A percentile compares a stretch with the other conserved stretches of the same genome.
Conservation (phyloP, 2,329 filamentous ascomycete genomes). For the Escovopsis sp. region DNA sequence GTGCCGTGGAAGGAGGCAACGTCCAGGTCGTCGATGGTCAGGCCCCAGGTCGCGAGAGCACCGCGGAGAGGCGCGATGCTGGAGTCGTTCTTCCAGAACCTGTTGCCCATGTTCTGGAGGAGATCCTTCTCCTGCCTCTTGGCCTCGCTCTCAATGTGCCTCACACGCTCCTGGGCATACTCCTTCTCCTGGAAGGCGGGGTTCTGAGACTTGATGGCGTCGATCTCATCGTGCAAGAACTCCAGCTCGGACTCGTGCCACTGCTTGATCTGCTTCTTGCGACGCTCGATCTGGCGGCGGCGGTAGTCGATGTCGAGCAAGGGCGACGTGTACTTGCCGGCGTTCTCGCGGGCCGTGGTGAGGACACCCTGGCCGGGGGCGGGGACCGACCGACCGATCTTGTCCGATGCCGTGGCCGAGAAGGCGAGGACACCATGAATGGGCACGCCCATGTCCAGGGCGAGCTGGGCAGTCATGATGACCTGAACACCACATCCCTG, state of each 20-base stretch:
- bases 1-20: conserved; percentile 98
- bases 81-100: conserved; percentile 95
- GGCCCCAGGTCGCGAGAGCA: conserved; percentile 91
- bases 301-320: conserved; percentile 96
- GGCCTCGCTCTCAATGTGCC: conserved; percentile 77
- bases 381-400: conserved; percentile 95
- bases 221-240: conserved; percentile 82
- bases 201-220: conserved; percentile 74
- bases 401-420: conserved; percentile 93
- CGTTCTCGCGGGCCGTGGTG: conserved; percentile 82
- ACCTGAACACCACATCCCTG: conserved; percentile 97
- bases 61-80: conserved; percentile 91
- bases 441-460: conserved; percentile 94
- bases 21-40: conserved; percentile 88
- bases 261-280: conserved; percentile 85
- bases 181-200: conserved; percentile 65
- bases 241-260: conserved; percentile 94
- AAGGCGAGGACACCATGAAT: conserved; percentile 91
- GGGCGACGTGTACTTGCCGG: conserved; percentile 86
- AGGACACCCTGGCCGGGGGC: conserved; percentile 94
- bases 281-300: conserved; percentile 82
- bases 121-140: conserved; percentile 85
- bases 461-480: conserved; percentile 94
- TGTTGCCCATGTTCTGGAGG: conserved; percentile 85
- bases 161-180: conserved; percentile 71